Evolutionary conservation across 805 yeast species (phyloP), one percentile per base, ranked within the genome.

Genomic region (Kazachstania kunashirensis): DNA sequence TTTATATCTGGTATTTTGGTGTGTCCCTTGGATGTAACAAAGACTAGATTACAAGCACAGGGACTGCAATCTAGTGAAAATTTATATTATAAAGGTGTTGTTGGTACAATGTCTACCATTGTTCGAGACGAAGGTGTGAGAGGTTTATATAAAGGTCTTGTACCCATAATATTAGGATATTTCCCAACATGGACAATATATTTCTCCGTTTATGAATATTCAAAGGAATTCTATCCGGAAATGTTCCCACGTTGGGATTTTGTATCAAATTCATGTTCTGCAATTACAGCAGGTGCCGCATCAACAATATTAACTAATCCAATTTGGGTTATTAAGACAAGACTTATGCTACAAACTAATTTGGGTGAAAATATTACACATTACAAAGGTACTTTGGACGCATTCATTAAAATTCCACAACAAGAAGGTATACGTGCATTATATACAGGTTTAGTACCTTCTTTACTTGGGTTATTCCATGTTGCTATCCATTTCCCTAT

Each of bases 111-210:
- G 53, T 53, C 63, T 17, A 68, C 79, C 2, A 88, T 89, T 14
- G 61, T 75, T 40, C 57, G 60, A 26, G 89, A 86, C 38, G 96
- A 88, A 61, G 95, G 96, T 8, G 49, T 76, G 1, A 60, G 73
- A 28, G 97, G 97, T 0, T 66, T 92, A 11, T 92, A 92, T 56
- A 66, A 95, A 43, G 98, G 98, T 4, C 62, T 92, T 17, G 80
- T 80, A 2, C 97, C 98, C n/a, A 85, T 89, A 27, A 72, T 89
- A 1, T 61, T 89, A 34, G 98, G 98, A 0, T 92, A 92, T 59
- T 77, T 92, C 49, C 98, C 98, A 12, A 85, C 96, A 0, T 92
- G 98, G 98, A 86, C 86, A 69, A 83, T 92, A 32, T 92, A 92
- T 57, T 92, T 92, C 61, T 72, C 89, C 6, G 82, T 86, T 23